A percentile compares a stretch with the other conserved stretches of the same genome.
Conservation (phyloP, 352 stramenopile genomes). For the Globisporangium megalacanthum region DNA sequence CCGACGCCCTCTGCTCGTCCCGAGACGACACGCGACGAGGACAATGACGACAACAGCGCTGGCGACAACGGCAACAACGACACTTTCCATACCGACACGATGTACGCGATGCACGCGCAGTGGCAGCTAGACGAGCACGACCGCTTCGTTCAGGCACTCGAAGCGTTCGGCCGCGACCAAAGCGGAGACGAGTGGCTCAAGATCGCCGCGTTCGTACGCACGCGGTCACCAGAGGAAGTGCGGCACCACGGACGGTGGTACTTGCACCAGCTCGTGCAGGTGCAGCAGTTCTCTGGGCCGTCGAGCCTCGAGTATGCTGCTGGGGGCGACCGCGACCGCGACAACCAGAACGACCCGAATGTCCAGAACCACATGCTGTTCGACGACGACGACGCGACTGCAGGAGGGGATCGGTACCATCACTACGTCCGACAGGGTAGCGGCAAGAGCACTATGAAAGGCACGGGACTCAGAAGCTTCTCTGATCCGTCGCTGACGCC, state of each 20-base stretch:
- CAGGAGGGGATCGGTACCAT: neutral
- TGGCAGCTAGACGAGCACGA: conserved; percentile 72
- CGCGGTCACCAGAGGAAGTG: conserved; percentile 62
- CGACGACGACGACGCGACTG: too few relatives aligned
- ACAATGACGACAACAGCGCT: neutral
- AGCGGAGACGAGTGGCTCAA: conserved; percentile 62
- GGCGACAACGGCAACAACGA: too few relatives aligned
- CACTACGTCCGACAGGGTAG: neutral
- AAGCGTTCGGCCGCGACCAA: conserved; percentile 46
- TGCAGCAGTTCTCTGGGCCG: conserved; percentile 11
- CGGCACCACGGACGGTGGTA: conserved; percentile 64
- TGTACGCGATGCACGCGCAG: too few relatives aligned
- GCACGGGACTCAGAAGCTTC: neutral
- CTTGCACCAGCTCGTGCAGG: conserved; percentile 65
- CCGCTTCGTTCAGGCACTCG: conserved; percentile 77
- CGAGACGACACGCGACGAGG: neutral
- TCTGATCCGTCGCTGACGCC: neutral
- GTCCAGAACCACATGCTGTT: conserved; percentile 17
- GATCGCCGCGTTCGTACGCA: conserved; percentile 69
- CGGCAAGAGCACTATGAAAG: conserved; percentile 1
- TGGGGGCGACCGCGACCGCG: neutral
- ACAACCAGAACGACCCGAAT: conserved; percentile 36
- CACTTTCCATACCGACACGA: too few relatives aligned
- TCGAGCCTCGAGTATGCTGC: neutral
- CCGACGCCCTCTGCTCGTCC: too few relatives aligned